These are phyloP conservation scores for Oropetium thomaeum DNA, from an alignment of 176 grass and related monocot genomes.

Conservation along the genomic window DNA sequence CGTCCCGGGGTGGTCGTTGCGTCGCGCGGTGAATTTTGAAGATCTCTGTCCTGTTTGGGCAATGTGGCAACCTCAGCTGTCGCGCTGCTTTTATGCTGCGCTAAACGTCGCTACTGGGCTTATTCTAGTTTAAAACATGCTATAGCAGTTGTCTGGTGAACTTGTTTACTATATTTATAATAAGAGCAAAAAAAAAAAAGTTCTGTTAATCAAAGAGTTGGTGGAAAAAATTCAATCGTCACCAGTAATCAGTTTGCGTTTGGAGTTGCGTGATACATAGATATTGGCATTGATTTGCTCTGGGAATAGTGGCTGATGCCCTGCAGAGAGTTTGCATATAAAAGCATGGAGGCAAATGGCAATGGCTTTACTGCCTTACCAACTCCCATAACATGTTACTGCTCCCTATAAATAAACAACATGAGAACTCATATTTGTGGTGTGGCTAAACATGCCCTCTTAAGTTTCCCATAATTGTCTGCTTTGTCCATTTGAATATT, in stretches of 20 bases:
- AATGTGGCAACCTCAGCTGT: neutral
- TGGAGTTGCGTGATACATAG: neutral
- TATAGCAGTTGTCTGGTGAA: neutral
- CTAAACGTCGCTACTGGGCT: neutral
- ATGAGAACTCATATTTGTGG: neutral
- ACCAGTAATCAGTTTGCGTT: neutral
- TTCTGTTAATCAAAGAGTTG: neutral
- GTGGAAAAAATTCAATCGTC: neutral
- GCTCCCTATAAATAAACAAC: neutral
- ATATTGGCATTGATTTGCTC: neutral
- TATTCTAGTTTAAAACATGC: slow-evolving; percentile 10
- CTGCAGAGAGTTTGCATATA: neutral
- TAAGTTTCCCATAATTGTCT: neutral
- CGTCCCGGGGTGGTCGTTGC: neutral
- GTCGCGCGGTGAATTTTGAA: neutral
- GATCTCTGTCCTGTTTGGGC: neutral
- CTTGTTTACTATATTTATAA: neutral
- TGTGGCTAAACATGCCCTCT: neutral
- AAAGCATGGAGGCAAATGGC: too few species aligned
- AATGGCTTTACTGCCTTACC: neutral
- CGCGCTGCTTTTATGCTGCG: too few species aligned
- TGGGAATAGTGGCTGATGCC: neutral
- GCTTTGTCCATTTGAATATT: neutral
- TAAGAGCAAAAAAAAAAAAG: too few species aligned
- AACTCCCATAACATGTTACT: neutral